Evolutionary conservation across 1,139 yeast species (phyloP).

Genomic region (Starmera stellimalicola): DNA sequence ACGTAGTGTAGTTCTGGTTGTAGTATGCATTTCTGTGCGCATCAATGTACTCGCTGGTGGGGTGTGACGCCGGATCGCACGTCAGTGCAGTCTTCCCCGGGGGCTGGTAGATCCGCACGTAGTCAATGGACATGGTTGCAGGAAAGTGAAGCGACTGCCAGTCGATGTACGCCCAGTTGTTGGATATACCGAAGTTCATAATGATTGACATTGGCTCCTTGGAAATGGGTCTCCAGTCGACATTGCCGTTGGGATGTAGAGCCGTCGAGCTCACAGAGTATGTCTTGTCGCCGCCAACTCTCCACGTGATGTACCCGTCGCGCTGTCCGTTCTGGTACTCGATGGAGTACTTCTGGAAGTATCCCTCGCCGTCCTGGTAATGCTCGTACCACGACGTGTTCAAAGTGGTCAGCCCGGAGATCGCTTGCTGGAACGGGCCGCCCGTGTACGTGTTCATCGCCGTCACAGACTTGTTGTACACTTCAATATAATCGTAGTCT

Average conservation of each 20-base stretch:
- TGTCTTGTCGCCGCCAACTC: slow-evolving; percentile 57
- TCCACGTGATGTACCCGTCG: slow-evolving; percentile 76
- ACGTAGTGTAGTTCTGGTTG: slow-evolving; percentile 54
- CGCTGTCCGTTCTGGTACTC: slow-evolving; percentile 63
- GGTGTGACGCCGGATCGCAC: slow-evolving; percentile 69
- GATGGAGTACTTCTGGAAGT: slow-evolving; percentile 66
- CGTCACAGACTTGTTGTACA: slow-evolving; percentile 52
- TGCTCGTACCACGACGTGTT: slow-evolving; percentile 70
- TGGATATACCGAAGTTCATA: slow-evolving; percentile 71
- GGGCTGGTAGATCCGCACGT: slow-evolving; percentile 76
- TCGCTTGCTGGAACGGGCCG: slow-evolving; percentile 80
- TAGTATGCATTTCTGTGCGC: slow-evolving; percentile 52
- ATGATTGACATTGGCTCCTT: slow-evolving; percentile 83
- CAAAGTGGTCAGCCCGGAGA: slow-evolving; percentile 63
- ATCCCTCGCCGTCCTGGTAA: slow-evolving; percentile 32
- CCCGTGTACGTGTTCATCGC: slow-evolving; percentile 73
- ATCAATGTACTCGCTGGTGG: slow-evolving; percentile 66
- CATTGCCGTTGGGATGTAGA: slow-evolving; percentile 77
- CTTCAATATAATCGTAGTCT: slow-evolving; percentile 60
- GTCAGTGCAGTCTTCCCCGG: slow-evolving; percentile 38
- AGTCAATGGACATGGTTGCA: slow-evolving; percentile 55
- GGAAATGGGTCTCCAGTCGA: slow-evolving; percentile 67
- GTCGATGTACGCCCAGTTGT: slow-evolving; percentile 75
- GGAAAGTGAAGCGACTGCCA: slow-evolving; percentile 70
- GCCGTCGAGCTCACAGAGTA: slow-evolving; percentile 53